These are phyloP conservation scores for Lablab purpureus DNA, from an alignment of 306 rosid species.

Conservation along the genomic window DNA sequence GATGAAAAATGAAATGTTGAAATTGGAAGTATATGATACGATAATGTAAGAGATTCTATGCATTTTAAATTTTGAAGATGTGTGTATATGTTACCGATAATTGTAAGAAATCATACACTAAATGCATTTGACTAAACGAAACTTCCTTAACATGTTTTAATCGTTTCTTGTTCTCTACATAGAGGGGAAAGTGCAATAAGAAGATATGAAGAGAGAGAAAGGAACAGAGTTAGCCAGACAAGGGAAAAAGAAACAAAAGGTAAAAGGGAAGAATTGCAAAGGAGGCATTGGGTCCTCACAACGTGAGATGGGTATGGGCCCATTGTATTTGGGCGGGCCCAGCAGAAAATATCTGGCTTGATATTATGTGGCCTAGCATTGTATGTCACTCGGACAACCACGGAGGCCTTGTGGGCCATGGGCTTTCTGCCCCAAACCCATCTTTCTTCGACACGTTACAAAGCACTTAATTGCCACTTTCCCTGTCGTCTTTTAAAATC, in stretches of 20 bases:
- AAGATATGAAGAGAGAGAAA: slow-evolving; percentile 5
- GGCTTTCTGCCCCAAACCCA: not conserved
- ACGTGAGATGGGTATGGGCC: slow-evolving; percentile 34
- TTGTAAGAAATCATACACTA: no score
- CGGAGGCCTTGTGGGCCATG: slow-evolving; percentile 22
- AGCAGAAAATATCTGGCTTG: slow-evolving; percentile 40
- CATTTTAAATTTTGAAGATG: no score
- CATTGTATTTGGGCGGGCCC: slow-evolving; percentile 16
- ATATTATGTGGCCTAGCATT: slow-evolving; percentile 40
- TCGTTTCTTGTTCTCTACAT: no score
- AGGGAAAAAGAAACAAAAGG: not conserved
- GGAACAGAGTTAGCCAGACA: not conserved
- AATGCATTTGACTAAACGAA: no score
- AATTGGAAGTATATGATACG: no score
- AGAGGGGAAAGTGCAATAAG: slow-evolving; percentile 4
- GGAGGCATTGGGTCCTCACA: slow-evolving; percentile 22
- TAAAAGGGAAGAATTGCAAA: not conserved
- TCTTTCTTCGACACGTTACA: slow-evolving; percentile 34
- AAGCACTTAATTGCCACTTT: not conserved
- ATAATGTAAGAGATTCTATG: no score
- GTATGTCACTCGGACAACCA: not conserved
- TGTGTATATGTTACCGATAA: no score
- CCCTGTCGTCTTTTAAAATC: not conserved
- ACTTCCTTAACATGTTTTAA: no score
- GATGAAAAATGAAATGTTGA: no score